phyloP scores from a whole-genome alignment of 2,329 filamentous ascomycete genomes.

The Exophiala viscosa region DNA sequence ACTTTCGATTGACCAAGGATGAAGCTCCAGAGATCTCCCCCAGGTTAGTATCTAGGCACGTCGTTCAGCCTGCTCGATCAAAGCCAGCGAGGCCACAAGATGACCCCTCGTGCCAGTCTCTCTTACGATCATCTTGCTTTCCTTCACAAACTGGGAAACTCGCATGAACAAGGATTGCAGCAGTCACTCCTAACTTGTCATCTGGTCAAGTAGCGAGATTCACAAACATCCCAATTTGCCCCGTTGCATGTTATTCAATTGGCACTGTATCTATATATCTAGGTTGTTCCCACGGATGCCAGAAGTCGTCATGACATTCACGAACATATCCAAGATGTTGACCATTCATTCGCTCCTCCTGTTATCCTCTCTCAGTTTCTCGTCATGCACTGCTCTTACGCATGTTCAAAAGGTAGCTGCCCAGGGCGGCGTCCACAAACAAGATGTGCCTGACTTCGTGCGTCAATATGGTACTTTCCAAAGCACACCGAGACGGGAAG shows the following conservation, averaged over 20 bases:
- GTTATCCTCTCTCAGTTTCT: not conserved
- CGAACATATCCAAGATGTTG: no score
- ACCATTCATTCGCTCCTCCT: not conserved
- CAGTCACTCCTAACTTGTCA: not conserved
- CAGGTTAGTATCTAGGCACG: not conserved
- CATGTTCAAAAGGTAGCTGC: no score
- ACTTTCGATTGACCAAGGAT: no score
- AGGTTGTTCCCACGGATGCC: no score
- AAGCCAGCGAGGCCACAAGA: not conserved
- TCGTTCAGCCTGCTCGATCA: no score
- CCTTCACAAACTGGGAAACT: not conserved
- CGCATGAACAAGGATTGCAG: no score
- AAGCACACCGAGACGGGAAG: not conserved
- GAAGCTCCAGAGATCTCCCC: no score
- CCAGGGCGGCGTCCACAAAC: constrained; percentile 4
- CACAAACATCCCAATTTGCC: no score
- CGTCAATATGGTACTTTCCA: constrained; percentile 15
- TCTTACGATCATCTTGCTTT: not conserved
- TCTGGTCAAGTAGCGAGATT: no score
- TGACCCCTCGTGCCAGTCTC: not conserved
- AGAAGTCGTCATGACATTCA: no score
- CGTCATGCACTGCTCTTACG: constrained; percentile 3
- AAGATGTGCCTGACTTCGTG: constrained; percentile 19
- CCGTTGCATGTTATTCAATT: no score
- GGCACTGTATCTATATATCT: no score